phyloP scores from a whole-genome alignment of 768 basidiomycete species.

The Leccinum imitatum region DNA sequence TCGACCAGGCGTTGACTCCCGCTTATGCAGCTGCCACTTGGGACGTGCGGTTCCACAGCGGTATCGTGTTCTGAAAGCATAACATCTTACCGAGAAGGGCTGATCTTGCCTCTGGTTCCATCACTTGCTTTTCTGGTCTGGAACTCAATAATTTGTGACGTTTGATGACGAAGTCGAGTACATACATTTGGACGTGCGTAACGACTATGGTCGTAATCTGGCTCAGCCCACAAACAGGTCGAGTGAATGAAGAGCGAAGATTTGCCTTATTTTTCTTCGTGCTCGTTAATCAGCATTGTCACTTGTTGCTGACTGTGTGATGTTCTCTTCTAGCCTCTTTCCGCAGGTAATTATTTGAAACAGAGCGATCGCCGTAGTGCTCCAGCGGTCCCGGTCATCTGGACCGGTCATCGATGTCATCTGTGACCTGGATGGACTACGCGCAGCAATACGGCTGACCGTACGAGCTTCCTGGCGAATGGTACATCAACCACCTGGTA shows the following conservation, averaged over 20 bases:
- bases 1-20: background rate
- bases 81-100: background rate
- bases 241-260: background rate
- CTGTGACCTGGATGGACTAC: background rate
- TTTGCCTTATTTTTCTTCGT: constrained; percentile 10
- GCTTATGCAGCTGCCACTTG: background rate
- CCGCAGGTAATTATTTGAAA: background rate
- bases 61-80: background rate
- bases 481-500: background rate
- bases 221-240: background rate
- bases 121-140: constrained; percentile 15
- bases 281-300: too few species aligned
- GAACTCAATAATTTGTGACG: constrained; percentile 8
- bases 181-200: constrained; percentile 20
- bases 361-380: background rate
- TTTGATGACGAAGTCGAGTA: constrained; percentile 16
- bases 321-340: background rate
- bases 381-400: background rate
- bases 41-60: background rate
- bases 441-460: too few species aligned
- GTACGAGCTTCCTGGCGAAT: background rate
- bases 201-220: background rate
- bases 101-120: constrained; percentile 8
- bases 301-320: too few species aligned
- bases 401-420: background rate